Evolutionary conservation across 139 green algal genomes (phyloP).

Genomic region (Zygnema circumcarinatum): DNA sequence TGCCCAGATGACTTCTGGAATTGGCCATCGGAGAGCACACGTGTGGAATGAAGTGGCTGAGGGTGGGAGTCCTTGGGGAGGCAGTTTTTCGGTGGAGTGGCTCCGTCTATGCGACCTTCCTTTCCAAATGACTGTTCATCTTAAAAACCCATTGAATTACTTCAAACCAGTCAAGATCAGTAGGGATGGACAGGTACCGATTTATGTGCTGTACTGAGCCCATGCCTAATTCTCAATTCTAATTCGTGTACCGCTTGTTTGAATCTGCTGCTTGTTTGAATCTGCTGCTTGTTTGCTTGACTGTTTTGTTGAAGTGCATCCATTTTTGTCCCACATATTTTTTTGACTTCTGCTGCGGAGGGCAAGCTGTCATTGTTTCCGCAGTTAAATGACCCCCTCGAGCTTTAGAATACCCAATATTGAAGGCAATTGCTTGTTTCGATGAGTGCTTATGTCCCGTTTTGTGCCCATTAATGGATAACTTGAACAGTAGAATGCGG

Average conservation of each 20-base stretch:
- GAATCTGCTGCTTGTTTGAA: no score
- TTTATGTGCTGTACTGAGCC: no score
- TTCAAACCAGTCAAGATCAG: constrained; percentile 71
- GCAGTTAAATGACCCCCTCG: background rate
- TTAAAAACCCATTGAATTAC: constrained; percentile 76
- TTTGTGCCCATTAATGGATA: no score
- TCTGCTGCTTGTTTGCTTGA: no score
- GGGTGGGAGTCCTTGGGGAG: constrained; percentile 60
- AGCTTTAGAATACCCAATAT: no score
- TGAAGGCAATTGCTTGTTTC: no score
- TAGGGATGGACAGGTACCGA: constrained; percentile 67
- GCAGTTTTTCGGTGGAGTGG: constrained; percentile 73
- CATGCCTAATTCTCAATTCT: no score
- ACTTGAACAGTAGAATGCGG: no score
- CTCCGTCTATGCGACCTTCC: constrained; percentile 66
- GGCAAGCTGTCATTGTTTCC: background rate
- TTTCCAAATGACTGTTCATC: constrained; percentile 56
- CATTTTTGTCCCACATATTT: background rate
- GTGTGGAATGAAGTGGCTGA: constrained; percentile 32
- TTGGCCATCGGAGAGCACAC: constrained; percentile 23
- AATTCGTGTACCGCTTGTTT: no score
- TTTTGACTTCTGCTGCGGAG: background rate
- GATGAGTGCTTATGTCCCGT: no score
- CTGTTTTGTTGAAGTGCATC: no score
- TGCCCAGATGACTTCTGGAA: constrained; percentile 70